Base-by-base conservation (phyloP, 2,329 filamentous ascomycete species). In the Cyphellophora attinorum region DNA sequence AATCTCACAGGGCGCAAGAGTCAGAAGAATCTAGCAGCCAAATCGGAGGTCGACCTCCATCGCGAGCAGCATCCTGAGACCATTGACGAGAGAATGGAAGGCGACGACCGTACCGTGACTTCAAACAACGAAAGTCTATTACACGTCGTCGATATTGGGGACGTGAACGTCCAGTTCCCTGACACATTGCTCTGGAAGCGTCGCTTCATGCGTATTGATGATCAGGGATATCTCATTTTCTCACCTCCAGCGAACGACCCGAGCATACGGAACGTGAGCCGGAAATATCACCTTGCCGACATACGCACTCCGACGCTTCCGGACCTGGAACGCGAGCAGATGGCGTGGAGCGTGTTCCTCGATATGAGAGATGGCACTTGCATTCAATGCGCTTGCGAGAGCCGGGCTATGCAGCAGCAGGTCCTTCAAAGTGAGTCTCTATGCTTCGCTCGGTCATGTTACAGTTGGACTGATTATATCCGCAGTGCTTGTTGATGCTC, bases 101-200 rank as follows among this genome's bases (percentile, higher is more conserved):
- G 31, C 6, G 28, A 29, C 3, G 14, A 37, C 27, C 33, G 38
- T 14, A 31, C 38, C 23, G 38, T 38, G 11, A 29, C 35, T 18
- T 31, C 38, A 6, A 31, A 34, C 3, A 11, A 11, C 11, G 44
- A 47, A 21, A 38, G 37, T n/a, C 48, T 45, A 32, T 62, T 61
- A 21, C 64, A 77, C 34, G 68, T 79, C 16, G 68, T 84, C 3
- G 78, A 81, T 42, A 72, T 93, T 57, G 85, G 88, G 31, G 85
- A 95, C 51, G 80, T 98, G 44, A 96, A 98, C 51, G 84, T 96
- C 8, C 91, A 98, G 56, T 95, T 98, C 55, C 91, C 91, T 0
- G 89, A 96, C 54, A 93, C 85, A 35, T 69, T 98, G 30, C 70
- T 98, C 10, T 98, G 91, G 91, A 98, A 96, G 65, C 81, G 89